Evolutionary conservation across 1,284 basidiomycete genomes (phyloP).

Genomic region (Moesziomyces sp.): DNA sequence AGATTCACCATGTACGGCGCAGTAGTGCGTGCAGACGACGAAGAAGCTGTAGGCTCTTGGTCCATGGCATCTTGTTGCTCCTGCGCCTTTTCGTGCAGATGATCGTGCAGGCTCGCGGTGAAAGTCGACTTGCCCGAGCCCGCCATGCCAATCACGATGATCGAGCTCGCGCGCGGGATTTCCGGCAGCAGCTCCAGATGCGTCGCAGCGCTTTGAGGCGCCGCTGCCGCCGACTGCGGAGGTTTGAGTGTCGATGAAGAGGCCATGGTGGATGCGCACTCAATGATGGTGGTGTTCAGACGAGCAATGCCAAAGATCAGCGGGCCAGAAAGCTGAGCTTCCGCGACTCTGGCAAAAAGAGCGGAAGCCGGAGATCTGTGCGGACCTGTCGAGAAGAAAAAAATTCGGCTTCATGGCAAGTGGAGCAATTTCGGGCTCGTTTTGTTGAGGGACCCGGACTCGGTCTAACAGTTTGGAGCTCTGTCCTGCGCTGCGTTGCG

Average conservation of each 20-base stretch:
- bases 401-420: slow-evolving; percentile 9
- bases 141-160: slow-evolving; percentile 79
- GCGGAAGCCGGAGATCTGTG: slow-evolving; percentile 18
- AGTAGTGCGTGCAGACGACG: slow-evolving; percentile 69
- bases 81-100: slow-evolving; percentile 41
- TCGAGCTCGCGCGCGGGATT: slow-evolving; percentile 59
- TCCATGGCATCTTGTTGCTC: slow-evolving; percentile 26
- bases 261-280: slow-evolving; percentile 13
- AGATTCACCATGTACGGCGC: slow-evolving; percentile 93
- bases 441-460: neutral
- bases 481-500: neutral
- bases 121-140: slow-evolving; percentile 97
- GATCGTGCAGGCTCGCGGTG: slow-evolving; percentile 72
- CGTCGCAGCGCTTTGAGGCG: slow-evolving; percentile 18
- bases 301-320: too few relatives aligned
- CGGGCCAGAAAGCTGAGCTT: neutral
- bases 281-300: neutral
- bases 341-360: neutral
- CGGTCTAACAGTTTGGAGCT: neutral
- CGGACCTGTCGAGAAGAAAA: slow-evolving; percentile 6
- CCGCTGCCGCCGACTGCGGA: slow-evolving; percentile 1
- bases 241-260: slow-evolving; percentile 11
- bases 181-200: slow-evolving; percentile 49
- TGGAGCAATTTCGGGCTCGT: slow-evolving; percentile 16
- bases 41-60: slow-evolving; percentile 3